phyloP scores from a whole-genome alignment of 2,329 filamentous ascomycete species.

The Alternaria burnsii region DNA sequence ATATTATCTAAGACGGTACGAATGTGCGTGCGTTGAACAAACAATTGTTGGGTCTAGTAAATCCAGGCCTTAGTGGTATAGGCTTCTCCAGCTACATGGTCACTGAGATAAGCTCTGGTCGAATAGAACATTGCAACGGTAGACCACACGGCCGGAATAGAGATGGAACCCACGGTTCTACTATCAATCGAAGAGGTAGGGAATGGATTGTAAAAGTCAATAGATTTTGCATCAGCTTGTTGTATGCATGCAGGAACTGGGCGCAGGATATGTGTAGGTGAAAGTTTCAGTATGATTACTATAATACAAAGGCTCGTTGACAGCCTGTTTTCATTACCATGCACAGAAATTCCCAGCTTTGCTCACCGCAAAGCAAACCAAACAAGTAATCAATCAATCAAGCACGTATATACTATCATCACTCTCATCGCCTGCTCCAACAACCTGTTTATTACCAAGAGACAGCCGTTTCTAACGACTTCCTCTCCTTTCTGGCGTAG shows the following conservation, averaged over 20 bases:
- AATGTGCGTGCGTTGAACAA: too few relatives aligned
- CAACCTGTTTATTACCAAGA: background rate
- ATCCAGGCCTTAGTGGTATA: too few relatives aligned
- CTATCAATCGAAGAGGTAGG: too few relatives aligned
- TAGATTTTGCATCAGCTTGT: background rate
- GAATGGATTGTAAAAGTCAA: background rate
- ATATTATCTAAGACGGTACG: too few relatives aligned
- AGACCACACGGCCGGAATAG: too few relatives aligned
- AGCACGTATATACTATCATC: constrained; percentile 11
- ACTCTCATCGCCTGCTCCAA: background rate
- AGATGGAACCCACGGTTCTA: too few relatives aligned
- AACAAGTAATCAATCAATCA: constrained; percentile 1
- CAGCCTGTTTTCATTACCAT: background rate
- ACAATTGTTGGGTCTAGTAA: too few relatives aligned
- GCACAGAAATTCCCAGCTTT: background rate
- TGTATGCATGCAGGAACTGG: background rate
- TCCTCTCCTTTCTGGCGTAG: constrained; percentile 34
- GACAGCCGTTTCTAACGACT: constrained; percentile 38
- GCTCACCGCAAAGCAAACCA: background rate
- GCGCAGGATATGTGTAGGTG: background rate
- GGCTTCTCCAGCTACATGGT: too few relatives aligned
- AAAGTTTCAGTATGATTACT: background rate
- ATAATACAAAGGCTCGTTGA: constrained; percentile 9
- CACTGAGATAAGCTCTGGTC: too few relatives aligned
- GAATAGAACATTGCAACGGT: too few relatives aligned